Evolutionary conservation across 345 rosid genomes (phyloP).

Genomic region (Hirschfeldia incana): DNA sequence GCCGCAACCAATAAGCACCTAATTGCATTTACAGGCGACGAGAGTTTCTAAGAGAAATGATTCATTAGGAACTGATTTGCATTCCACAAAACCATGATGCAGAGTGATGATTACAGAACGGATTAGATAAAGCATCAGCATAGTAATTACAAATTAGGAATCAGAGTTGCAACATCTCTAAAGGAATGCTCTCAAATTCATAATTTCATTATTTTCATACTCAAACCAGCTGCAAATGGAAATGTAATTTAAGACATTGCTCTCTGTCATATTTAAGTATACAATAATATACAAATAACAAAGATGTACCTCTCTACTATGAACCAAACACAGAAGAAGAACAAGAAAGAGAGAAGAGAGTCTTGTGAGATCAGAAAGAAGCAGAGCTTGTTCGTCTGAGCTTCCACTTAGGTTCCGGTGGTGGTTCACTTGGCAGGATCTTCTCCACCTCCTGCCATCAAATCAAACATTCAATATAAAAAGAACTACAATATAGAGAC

Average conservation of each 20-base stretch:
- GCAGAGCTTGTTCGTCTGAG: constrained; percentile 71
- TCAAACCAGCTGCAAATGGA: not conserved
- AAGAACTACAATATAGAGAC: not conserved
- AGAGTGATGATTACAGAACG: not conserved
- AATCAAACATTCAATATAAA: not conserved
- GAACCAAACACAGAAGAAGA: constrained; percentile 24
- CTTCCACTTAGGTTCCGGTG: constrained; percentile 65
- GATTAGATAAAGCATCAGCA: constrained; percentile 4
- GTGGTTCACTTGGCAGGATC: constrained; percentile 51
- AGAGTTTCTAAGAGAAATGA: constrained; percentile 1
- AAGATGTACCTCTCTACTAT: constrained; percentile 22
- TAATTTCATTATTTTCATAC: not conserved
- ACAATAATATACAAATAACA: constrained; percentile 27
- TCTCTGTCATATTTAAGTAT: not conserved
- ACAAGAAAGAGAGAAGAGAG: not conserved
- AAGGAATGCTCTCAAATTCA: not conserved
- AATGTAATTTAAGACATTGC: constrained; percentile 11
- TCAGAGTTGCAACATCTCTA: not conserved
- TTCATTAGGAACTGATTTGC: not conserved
- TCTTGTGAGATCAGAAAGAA: constrained; percentile 44
- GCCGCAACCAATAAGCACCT: constrained; percentile 41
- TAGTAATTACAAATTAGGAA: not conserved
- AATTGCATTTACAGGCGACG: not conserved
- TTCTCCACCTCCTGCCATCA: constrained; percentile 58
- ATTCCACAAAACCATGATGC: constrained; percentile 6